Base-by-base conservation (phyloP, 164 flowering plant species). In the Tinospora cordifolia region DNA sequence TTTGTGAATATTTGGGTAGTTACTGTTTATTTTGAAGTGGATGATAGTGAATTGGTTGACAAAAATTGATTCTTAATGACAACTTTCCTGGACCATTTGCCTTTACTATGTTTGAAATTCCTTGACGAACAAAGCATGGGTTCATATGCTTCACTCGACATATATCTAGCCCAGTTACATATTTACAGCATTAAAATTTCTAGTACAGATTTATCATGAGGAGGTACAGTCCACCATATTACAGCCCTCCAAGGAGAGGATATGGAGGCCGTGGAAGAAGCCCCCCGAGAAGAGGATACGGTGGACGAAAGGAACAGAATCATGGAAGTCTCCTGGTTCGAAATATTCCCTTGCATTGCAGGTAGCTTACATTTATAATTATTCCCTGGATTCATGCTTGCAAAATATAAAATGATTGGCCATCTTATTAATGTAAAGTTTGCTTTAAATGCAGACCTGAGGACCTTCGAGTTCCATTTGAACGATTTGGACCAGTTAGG, bases 321-420 rank as follows among this genome's bases (percentile, higher is more conserved):
- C 75, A 79, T 75, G 93, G 97, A n/a, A 91, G 94, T 71, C 85
- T 91, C 41, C 78, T 91, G 81, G 94, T 91, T 75, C 85, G 97
- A 6, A 91, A 91, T 68, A 82, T 91, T 74, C 97, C 97, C 72
- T 67, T 89, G 66, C 84, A 82, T 81, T 87, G 91, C 92, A 84
- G 93, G 97, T 86, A 81, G 26, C 19, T 63, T 49, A 14, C n/a
- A 34, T 1, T 36, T 4, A 27, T 63, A 14, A 3, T 26, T 0
- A 4, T 36, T 69, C 5, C 22, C 22, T 65, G 10, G 10, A 9
- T 17, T 46, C 21, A 6, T 67, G 69, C 7, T 66, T 8, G 44
- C 15, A 21, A 63, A 63, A 39, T 38, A 17, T 39, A 22, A 8
- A 40, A 11, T 24, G n/a, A 22, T 66, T 38, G 41, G 15, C 11